Base-by-base conservation (phyloP, 106 monocot genomes). In the Vanilla planifolia region DNA sequence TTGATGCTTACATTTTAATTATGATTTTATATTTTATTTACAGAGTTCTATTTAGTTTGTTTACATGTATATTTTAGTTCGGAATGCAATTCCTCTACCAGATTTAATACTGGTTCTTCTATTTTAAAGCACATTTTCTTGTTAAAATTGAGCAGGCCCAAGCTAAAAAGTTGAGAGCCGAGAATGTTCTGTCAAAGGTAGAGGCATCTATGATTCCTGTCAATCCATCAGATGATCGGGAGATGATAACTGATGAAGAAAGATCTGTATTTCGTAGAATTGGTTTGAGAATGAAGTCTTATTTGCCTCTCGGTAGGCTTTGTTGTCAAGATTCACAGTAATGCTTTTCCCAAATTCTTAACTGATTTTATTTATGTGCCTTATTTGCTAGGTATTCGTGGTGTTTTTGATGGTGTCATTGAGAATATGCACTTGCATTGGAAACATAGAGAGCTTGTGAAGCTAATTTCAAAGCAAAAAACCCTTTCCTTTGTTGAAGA, bases 341-440 rank as follows among this genome's bases (percentile, higher is more conserved):
- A 44, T 0, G 1, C 29, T 27, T 2, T 30, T 51, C 43, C 15
- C 16, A 25, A 16, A 16, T 32, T 43, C 9, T 60, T 33, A 51
- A 14, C 40, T 73, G 27, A 73, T 70, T 32, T 45, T 26, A 63
- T 15, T 36, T 39, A 36, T 52, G 17, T 34, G 64, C 58, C 63
- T 21, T 48, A 6, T 60, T 43, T 69, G 10, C 55, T 48, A 98
- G 91, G 96, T 28, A 83, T 99, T 61, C 81, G 98, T 77, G 98
- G 98, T 67, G 92, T 99, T 70, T 99, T 99, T 80, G 98, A 92
- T 73, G 98, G 98, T 47, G 98, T 99, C 42, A 92, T 99, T 71
- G 98, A 92, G 73, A 99, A 99, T 48, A 99, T 99, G 96, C 96
- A 98, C 61, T 77, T 98, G 72, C 96, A 98, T 51, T 98, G 96